Percentiles rank a stretch among this genome's conserved stretches.
Conservation (phyloP, 805 yeast species). For the Cephaloascus fragrans region DNA sequence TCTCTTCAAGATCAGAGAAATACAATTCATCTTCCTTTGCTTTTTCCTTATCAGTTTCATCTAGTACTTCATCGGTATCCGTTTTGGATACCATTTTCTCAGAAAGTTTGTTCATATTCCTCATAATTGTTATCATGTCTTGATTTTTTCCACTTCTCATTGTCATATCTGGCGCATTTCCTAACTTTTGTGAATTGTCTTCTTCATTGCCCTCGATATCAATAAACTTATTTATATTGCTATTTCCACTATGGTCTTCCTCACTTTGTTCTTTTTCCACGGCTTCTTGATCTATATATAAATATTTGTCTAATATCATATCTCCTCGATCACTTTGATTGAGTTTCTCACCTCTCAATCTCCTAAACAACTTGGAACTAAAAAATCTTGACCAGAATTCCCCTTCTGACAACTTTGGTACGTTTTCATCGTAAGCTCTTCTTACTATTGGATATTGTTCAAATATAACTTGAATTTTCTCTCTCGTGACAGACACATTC, state of each 20-base stretch:
- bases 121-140: constrained; percentile 67
- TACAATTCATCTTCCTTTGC: constrained; percentile 35
- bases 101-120: constrained; percentile 83
- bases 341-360: constrained; percentile 81
- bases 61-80: constrained; percentile 23
- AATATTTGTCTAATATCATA: constrained; percentile 72
- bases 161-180: constrained; percentile 82
- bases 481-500: constrained; percentile 85
- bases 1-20: constrained; percentile 41
- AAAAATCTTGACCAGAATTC: constrained; percentile 96
- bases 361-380: constrained; percentile 78
- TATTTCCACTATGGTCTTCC: constrained; percentile 12
- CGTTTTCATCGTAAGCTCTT: constrained; percentile 82
- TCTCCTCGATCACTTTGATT: constrained; percentile 75
- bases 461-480: constrained; percentile 81
- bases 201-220: constrained; percentile 76
- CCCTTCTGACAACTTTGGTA: constrained; percentile 81
- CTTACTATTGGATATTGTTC: constrained; percentile 89
- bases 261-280: constrained; percentile 24
- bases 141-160: constrained; percentile 60
- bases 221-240: constrained; percentile 55
- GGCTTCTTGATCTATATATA: constrained; percentile 56
- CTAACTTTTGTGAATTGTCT: constrained; percentile 67
- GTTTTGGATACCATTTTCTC: constrained; percentile 63
- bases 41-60: constrained; percentile 23